phyloP scores from a whole-genome alignment of 805 yeast species.

The Yarrowia alimentaria region DNA sequence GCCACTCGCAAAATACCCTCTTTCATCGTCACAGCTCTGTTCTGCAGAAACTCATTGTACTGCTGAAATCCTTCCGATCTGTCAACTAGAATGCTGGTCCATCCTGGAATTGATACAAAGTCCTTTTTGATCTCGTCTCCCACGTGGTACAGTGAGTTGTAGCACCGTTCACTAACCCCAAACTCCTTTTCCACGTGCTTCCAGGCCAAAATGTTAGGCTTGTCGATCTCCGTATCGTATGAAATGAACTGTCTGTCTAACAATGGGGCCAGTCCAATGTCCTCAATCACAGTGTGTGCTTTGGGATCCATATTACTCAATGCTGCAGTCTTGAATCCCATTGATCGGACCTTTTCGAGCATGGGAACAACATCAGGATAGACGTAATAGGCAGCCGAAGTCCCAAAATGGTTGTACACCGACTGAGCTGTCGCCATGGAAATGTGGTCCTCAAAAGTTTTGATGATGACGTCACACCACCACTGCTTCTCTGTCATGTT shows the following conservation, averaged over 20 bases:
- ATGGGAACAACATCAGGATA: slow-evolving; percentile 13
- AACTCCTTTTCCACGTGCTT: slow-evolving; percentile 1
- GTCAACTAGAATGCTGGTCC: slow-evolving; percentile 1
- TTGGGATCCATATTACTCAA: slow-evolving; percentile 18
- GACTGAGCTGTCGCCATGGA: not conserved
- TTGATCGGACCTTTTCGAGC: not conserved
- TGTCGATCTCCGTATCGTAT: slow-evolving; percentile 7
- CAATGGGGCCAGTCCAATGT: not conserved
- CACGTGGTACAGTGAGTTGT: slow-evolving; percentile 10
- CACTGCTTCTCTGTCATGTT: not conserved
- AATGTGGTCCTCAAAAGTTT: slow-evolving; percentile 1
- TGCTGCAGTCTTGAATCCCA: not conserved
- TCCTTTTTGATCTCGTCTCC: slow-evolving; percentile 17
- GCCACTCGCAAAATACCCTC: not conserved
- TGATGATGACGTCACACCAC: slow-evolving; percentile 14
- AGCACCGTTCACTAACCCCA: not conserved
- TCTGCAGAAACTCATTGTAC: not conserved
- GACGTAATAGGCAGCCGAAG: slow-evolving; percentile 1
- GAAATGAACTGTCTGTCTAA: not conserved
- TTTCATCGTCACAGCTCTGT: not conserved
- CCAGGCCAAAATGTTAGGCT: slow-evolving; percentile 11
- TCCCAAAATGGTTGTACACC: slow-evolving; percentile 4
- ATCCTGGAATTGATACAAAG: slow-evolving; percentile 3
- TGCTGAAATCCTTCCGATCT: slow-evolving; percentile 2
- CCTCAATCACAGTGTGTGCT: not conserved